Percentiles rank a stretch among this genome's conserved stretches.
Conservation (phyloP, 805 yeast genomes). For the Zygosaccharomyces bailii region DNA sequence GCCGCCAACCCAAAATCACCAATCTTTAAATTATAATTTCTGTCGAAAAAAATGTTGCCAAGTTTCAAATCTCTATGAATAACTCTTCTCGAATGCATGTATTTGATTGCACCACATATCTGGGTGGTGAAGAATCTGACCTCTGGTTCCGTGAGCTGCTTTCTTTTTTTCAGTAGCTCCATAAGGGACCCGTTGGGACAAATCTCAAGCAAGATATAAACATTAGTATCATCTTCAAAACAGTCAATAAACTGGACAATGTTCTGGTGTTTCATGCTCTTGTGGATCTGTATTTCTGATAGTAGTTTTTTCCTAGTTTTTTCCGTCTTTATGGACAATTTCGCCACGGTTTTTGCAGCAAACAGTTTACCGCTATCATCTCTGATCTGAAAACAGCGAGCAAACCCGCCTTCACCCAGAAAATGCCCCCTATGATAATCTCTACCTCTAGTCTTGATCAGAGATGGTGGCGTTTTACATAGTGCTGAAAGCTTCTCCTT, state of each 20-base stretch:
- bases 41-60: slow-evolving; percentile 93
- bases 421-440: slow-evolving; percentile 88
- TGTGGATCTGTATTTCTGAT: slow-evolving; percentile 93
- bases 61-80: slow-evolving; percentile 94
- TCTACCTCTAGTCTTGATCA: slow-evolving; percentile 85
- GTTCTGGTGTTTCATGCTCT: slow-evolving; percentile 81
- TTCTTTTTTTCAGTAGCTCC: slow-evolving; percentile 86
- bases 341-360: slow-evolving; percentile 98
- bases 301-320: slow-evolving; percentile 80
- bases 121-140: slow-evolving; percentile 87
- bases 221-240: slow-evolving; percentile 94
- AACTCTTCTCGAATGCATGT: slow-evolving; percentile 87
- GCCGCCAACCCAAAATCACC: slow-evolving; percentile 99
- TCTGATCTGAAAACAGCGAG: slow-evolving; percentile 95
- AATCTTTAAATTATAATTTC: slow-evolving; percentile 87
- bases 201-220: slow-evolving; percentile 87
- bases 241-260: slow-evolving; percentile 93
- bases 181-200: slow-evolving; percentile 93
- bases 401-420: slow-evolving; percentile 98
- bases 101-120: slow-evolving; percentile 88
- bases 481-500: slow-evolving; percentile 86
- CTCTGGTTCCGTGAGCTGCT: slow-evolving; percentile 85
- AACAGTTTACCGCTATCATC: slow-evolving; percentile 81
- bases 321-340: slow-evolving; percentile 85
- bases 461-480: slow-evolving; percentile 95